These are phyloP conservation scores for Wallacemonas rigidus DNA, from an alignment of 208 protist genomes.

Conservation along the genomic window DNA sequence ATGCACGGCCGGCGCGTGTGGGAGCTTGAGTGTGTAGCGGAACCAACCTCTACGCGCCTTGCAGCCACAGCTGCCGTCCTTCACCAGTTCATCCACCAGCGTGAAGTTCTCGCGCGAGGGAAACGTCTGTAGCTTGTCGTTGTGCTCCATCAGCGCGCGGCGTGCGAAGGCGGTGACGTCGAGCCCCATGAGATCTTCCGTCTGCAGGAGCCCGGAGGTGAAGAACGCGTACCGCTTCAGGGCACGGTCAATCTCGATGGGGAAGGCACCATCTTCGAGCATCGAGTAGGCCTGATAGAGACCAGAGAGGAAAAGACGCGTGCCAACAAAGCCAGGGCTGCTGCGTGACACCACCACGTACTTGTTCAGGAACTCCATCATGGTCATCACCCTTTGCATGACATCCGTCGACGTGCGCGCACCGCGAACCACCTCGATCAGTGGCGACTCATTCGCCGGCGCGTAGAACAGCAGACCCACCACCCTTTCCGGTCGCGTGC, in stretches of 20 bases:
- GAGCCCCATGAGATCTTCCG: conserved; percentile 86
- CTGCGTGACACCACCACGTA: conserved; percentile 69
- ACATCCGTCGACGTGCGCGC: conserved; percentile 47
- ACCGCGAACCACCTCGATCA: conserved; percentile 77
- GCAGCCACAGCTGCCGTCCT: conserved; percentile 57
- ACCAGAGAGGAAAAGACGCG: conserved; percentile 68
- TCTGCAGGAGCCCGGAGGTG: conserved; percentile 70
- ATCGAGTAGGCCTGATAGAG: conserved; percentile 82
- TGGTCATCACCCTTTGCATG: conserved; percentile 43
- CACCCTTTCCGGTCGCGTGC: conserved; percentile 51
- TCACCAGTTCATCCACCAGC: conserved; percentile 49
- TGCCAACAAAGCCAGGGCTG: conserved; percentile 67
- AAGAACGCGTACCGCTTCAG: conserved; percentile 69
- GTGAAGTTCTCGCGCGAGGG: conserved; percentile 49
- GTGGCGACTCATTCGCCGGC: conserved; percentile 76
- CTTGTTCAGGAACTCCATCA: conserved; percentile 71
- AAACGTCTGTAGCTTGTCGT: conserved; percentile 23
- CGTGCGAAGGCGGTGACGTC: conserved; percentile 57
- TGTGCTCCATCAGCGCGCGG: not conserved
- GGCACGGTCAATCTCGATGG: conserved; percentile 74
- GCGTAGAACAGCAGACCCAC: conserved; percentile 87
- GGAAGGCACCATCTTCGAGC: conserved; percentile 83
- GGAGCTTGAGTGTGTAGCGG: conserved; percentile 36
- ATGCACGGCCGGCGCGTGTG: conserved; percentile 17
- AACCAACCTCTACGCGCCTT: conserved; percentile 84